A percentile compares a stretch with the other conserved stretches of the same genome.
phyloP scores from a whole-genome alignment of 2,329 filamentous ascomycete species.

The Pestalotiopsis fici region DNA sequence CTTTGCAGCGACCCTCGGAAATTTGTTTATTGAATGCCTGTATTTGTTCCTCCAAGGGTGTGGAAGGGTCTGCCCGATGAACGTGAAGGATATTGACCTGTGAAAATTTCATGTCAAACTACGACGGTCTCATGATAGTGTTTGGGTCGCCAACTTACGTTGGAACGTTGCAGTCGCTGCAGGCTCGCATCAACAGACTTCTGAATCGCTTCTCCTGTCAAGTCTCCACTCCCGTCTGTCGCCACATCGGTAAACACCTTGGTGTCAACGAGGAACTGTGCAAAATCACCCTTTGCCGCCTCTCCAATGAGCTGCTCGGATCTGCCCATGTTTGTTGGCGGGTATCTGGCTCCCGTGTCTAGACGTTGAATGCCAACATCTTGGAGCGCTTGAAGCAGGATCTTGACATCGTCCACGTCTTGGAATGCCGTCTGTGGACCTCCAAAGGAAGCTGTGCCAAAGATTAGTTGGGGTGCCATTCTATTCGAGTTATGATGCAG shows the following conservation, averaged over 20 bases:
- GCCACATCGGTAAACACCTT: neutral
- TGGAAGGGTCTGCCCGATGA: neutral
- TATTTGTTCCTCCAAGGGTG: neutral
- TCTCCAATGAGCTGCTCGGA: neutral
- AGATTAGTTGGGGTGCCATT: neutral
- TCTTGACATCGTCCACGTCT: neutral
- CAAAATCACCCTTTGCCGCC: neutral
- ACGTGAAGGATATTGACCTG: neutral
- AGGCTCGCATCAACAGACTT: neutral
- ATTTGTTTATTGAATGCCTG: neutral
- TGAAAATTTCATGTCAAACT: neutral
- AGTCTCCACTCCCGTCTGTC: neutral
- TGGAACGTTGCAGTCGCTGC: neutral
- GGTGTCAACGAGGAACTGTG: neutral
- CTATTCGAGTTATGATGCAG: neutral
- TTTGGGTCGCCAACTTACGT: neutral
- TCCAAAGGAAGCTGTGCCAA: neutral
- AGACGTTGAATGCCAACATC: neutral
- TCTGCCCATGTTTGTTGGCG: neutral
- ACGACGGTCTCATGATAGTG: accelerated
- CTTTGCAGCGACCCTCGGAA: neutral
- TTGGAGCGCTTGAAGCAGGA: neutral
- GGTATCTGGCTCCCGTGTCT: neutral
- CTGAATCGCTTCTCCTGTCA: neutral
- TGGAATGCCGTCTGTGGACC: neutral